phyloP scores from a whole-genome alignment of 352 stramenopile genomes.

The Poterioochromonas sp. region DNA sequence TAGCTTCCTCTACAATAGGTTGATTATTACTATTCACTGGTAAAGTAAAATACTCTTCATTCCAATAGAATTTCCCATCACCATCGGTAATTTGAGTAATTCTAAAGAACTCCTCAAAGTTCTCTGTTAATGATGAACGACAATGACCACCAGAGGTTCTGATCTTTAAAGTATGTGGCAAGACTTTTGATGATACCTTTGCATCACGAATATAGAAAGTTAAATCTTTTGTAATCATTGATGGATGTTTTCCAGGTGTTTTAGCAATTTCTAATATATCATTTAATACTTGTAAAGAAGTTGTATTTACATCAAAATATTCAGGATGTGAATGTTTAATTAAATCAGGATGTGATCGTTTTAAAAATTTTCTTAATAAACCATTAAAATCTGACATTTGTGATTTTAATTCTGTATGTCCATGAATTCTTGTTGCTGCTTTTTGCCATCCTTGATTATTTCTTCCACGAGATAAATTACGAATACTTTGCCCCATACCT shows the following conservation, averaged over 20 bases:
- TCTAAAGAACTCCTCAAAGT: conserved; percentile 19
- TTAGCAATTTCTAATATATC: conserved; percentile 16
- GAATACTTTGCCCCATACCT: too few relatives aligned
- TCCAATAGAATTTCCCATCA: neutral
- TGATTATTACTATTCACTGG: too few relatives aligned
- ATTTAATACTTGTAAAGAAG: conserved; percentile 16
- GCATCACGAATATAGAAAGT: neutral
- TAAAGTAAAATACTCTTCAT: conserved; percentile 9
- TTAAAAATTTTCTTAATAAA: conserved; percentile 19
- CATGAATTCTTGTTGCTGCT: too few relatives aligned
- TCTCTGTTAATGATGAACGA: neutral
- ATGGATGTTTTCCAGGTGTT: neutral
- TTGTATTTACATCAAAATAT: neutral
- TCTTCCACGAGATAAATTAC: too few relatives aligned
- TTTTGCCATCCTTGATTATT: too few relatives aligned
- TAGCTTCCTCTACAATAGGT: too few relatives aligned
- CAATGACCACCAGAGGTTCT: conserved; percentile 17
- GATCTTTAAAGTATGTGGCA: neutral
- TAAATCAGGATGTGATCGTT: conserved; percentile 23
- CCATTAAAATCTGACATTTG: neutral
- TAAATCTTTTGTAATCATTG: neutral
- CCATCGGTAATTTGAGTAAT: neutral
- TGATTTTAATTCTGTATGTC: too few relatives aligned
- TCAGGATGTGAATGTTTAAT: neutral
- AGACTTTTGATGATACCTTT: neutral